Evolutionary conservation across 305 asterid species (phyloP), one percentile per base, ranked within the genome.

Genomic region (Petunia hybrid): DNA sequence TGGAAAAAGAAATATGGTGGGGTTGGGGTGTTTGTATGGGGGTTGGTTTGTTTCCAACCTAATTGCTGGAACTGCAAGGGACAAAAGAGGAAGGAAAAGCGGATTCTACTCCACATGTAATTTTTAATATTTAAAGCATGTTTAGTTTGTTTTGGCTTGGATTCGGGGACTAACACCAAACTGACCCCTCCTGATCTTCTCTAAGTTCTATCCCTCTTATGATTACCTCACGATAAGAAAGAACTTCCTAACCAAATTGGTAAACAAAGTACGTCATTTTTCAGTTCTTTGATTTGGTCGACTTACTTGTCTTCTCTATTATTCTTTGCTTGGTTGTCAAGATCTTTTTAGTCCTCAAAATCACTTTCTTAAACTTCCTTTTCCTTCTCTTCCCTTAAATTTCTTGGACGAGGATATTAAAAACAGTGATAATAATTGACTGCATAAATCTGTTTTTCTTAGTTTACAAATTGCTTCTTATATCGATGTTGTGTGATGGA

Each of bases 41-140:
- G 12, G 80, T 43, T 9, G 56, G 61, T 84, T 77, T 56, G 16
- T 78, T 81, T 3, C 35, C 45, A 68, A 57, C 64, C 79, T 46
- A 81, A 48, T 83, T 87, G 90, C 87, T 80, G 83, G 89, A 87
- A 85, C 85, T 80, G 84, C 83, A 84, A 84, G 89, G 84, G 87
- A 89, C 87, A 86, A 86, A 87, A 77, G 69, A 78, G 66, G 78
- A 83, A 8, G 57, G 63, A 46, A 86, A 90, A 86, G 90, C 70
- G 85, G 90, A 91, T 91, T 89, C 91, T 88, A 83, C 81, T 88
- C 80, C 91, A 85, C 89, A 89, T 84, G 90, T 82, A 67, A 73
- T 82, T 82, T 85, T 80, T 45, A 45, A 70, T 45, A 16, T 78
- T 83, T 59, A 48, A 70, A 70, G 84, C 84, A 86, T 86, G 87